These are phyloP conservation scores for Arxiozyma telluris DNA, from an alignment of 1,139 yeast genomes.

Conservation along the genomic window DNA sequence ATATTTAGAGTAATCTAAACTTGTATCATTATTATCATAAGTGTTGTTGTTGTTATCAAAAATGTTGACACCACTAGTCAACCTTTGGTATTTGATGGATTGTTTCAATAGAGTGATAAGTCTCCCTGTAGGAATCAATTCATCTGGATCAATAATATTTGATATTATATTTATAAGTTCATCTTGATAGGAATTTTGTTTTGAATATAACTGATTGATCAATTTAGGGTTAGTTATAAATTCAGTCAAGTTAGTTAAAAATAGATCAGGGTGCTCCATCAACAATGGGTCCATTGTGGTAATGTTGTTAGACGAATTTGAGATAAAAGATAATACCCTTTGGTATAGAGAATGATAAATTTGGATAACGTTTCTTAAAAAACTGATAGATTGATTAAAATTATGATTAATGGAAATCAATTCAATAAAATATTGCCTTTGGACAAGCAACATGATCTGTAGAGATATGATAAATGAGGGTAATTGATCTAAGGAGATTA, in stretches of 20 bases:
- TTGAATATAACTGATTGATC: conserved; percentile 34
- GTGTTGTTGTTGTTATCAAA: conserved; percentile 3
- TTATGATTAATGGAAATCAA: conserved; percentile 31
- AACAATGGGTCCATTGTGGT: neutral
- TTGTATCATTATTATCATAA: neutral
- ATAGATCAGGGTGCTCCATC: neutral
- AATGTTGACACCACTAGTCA: conserved; percentile 34
- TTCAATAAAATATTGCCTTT: conserved; percentile 36
- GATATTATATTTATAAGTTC: conserved; percentile 38
- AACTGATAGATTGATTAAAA: conserved; percentile 35
- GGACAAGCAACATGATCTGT: conserved; percentile 30
- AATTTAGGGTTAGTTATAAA: neutral
- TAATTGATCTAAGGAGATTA: neutral
- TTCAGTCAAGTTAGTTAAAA: neutral
- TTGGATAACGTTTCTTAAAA: conserved; percentile 34
- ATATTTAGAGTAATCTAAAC: neutral
- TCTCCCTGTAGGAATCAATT: conserved; percentile 45
- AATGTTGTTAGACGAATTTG: neutral
- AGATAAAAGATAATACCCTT: neutral
- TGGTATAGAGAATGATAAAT: conserved; percentile 15
- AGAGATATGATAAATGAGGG: neutral
- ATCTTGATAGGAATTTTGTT: conserved; percentile 33
- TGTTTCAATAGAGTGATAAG: conserved; percentile 43
- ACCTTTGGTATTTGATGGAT: conserved; percentile 41
- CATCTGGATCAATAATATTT: conserved; percentile 41